phyloP scores from a whole-genome alignment of 108 stramenopile genomes.

The Fragilariopsis cylindrus region DNA sequence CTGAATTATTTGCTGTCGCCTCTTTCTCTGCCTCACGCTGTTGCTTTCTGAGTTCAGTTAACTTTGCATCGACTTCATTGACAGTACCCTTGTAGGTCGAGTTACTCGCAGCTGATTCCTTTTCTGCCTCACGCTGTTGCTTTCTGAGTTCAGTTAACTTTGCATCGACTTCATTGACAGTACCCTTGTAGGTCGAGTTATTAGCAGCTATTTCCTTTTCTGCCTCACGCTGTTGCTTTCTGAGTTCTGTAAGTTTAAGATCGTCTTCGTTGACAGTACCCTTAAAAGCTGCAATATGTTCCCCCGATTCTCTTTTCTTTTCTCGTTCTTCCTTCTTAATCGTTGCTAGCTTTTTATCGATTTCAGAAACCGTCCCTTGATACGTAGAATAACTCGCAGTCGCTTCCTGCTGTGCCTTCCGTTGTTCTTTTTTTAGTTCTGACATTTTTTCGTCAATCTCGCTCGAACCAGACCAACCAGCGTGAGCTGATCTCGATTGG shows the following conservation, averaged over 20 bases:
- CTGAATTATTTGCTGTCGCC: conserved; percentile 4
- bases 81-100: conserved; percentile 19
- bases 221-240: conserved; percentile 12
- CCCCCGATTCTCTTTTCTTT: conserved; percentile 7
- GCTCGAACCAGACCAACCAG: conserved; percentile 6
- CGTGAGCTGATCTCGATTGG: not conserved
- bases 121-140: conserved; percentile 16
- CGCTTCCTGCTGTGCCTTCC: conserved; percentile 3
- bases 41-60: conserved; percentile 2
- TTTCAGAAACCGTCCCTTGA: conserved; percentile 7
- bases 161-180: conserved; percentile 13
- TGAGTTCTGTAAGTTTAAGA: conserved; percentile 18
- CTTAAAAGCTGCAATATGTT: not conserved
- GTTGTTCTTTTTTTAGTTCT: conserved; percentile 3
- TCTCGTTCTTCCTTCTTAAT: conserved; percentile 15
- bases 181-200: conserved; percentile 7
- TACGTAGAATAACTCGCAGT: conserved; percentile 8
- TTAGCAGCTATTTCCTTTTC: not conserved
- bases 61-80: conserved; percentile 12
- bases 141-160: conserved; percentile 18
- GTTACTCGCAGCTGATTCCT: conserved; percentile 2
- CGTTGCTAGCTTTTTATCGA: conserved; percentile 9
- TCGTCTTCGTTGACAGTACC: conserved; percentile 19
- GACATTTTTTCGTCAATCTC: conserved; percentile 10
- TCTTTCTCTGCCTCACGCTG: conserved; percentile 9